These are phyloP conservation scores for Candida sojae DNA, from an alignment of 1,139 yeast species.

Conservation along the genomic window DNA sequence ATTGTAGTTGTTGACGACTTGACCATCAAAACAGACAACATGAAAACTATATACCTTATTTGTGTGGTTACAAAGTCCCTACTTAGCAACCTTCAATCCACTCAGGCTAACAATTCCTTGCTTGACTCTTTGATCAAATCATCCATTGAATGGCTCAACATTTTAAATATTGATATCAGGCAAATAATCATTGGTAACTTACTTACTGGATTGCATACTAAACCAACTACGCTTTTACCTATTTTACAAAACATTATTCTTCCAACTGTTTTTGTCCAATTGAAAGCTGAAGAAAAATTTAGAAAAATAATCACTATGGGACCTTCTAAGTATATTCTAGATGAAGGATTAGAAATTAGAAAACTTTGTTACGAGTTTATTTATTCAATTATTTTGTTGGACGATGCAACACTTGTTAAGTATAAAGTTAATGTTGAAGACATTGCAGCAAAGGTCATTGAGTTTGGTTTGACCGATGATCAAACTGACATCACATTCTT, in stretches of 20 bases:
- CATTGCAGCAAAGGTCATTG: conserved; percentile 30
- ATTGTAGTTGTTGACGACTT: conserved; percentile 21
- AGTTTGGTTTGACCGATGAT: conserved; percentile 36
- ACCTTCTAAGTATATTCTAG: conserved; percentile 81
- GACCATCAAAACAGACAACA: conserved; percentile 17
- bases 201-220: conserved; percentile 62
- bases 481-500: conserved; percentile 43
- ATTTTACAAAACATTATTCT: conserved; percentile 69
- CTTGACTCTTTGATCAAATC: conserved; percentile 15
- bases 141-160: conserved; percentile 20
- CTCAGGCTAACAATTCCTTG: conserved; percentile 12
- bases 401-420: conserved; percentile 21
- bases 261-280: conserved; percentile 56
- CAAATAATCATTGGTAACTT: conserved; percentile 62
- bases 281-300: conserved; percentile 56
- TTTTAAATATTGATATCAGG: conserved; percentile 42
- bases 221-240: conserved; percentile 59
- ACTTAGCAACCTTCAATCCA: conserved; percentile 22
- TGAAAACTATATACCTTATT: conserved; percentile 28
- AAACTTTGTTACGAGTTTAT: conserved; percentile 73
- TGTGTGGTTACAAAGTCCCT: conserved; percentile 37
- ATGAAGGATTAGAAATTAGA: conserved; percentile 75
- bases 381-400: conserved; percentile 49
- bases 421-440: conserved; percentile 22
- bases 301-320: conserved; percentile 79